A percentile compares a stretch with the other conserved stretches of the same genome.
phyloP scores from a whole-genome alignment of 2,329 filamentous ascomycete genomes.

The Apiospora rasikravindrae region DNA sequence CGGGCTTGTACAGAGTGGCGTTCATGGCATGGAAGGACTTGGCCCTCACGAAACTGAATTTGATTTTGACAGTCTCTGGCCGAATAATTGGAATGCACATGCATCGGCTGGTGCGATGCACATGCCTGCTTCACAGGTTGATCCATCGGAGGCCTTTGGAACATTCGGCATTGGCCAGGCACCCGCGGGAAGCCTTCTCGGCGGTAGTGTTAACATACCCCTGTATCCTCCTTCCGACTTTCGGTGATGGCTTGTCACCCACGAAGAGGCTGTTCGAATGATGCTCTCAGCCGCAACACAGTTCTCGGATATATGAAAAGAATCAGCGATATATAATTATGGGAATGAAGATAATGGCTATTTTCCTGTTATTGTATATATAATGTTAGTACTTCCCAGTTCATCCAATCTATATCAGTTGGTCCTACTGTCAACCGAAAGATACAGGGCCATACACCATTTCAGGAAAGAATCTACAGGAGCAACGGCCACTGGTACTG shows the following conservation, averaged over 20 bases:
- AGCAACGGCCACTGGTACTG: background rate
- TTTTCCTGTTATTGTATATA: background rate
- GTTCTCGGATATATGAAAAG: background rate
- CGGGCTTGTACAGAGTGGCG: constrained; percentile 29
- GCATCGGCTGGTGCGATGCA: constrained; percentile 7
- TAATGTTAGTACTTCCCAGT: background rate
- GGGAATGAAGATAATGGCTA: background rate
- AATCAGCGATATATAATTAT: background rate
- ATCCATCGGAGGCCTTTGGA: constrained; percentile 27
- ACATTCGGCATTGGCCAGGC: constrained; percentile 28
- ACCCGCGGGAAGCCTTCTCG: constrained; percentile 24
- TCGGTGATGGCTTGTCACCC: constrained; percentile 19
- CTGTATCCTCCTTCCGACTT: constrained; percentile 31
- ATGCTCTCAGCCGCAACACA: background rate
- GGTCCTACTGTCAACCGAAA: background rate
- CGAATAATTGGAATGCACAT: constrained; percentile 27
- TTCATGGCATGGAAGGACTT: constrained; percentile 31
- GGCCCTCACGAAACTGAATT: constrained; percentile 41
- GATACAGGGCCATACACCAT: background rate
- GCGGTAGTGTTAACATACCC: constrained; percentile 24
- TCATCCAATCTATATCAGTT: background rate
- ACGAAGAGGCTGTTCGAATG: background rate
- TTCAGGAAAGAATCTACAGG: background rate
- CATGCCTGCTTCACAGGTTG: constrained; percentile 21
- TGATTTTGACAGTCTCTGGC: constrained; percentile 45